Percentiles rank a stretch among this genome's conserved stretches.
Evolutionary conservation across 176 grass and related monocot genomes (phyloP).

Genomic region (Canna indica): DNA sequence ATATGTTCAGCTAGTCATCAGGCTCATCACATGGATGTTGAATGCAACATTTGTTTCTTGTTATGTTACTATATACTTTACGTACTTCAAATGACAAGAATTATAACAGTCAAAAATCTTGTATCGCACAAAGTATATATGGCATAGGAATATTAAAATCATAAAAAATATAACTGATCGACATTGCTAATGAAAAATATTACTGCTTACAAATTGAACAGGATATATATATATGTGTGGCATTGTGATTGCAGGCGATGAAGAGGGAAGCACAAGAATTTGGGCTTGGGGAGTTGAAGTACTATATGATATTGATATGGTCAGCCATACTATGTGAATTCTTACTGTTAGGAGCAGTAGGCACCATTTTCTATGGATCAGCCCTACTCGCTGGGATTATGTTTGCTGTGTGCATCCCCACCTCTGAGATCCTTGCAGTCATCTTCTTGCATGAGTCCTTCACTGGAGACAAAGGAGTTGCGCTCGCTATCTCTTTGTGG

Average conservation of each 20-base stretch:
- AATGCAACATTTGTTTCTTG: no score
- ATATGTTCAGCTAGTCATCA: no score
- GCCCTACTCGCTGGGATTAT: constrained; percentile 66
- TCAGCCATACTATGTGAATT: constrained; percentile 41
- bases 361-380: constrained; percentile 62
- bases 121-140: no score
- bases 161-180: no score
- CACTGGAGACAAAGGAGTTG: constrained; percentile 53
- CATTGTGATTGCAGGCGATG: constrained; percentile 37
- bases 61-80: no score
- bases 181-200: no score
- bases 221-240: background rate
- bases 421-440: constrained; percentile 59
- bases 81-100: no score
- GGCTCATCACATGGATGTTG: no score
- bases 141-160: no score
- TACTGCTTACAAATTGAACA: no score
- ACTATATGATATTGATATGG: constrained; percentile 56
- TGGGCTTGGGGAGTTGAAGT: constrained; percentile 34
- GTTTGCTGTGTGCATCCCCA: constrained; percentile 51
- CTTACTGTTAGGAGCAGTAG: constrained; percentile 72
- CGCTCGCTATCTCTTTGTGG: constrained; percentile 66
- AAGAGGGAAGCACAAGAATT: constrained; percentile 48
- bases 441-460: constrained; percentile 61
- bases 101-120: no score